phyloP scores from a whole-genome alignment of 768 basidiomycete genomes.

The Nidularia pulvinata region DNA sequence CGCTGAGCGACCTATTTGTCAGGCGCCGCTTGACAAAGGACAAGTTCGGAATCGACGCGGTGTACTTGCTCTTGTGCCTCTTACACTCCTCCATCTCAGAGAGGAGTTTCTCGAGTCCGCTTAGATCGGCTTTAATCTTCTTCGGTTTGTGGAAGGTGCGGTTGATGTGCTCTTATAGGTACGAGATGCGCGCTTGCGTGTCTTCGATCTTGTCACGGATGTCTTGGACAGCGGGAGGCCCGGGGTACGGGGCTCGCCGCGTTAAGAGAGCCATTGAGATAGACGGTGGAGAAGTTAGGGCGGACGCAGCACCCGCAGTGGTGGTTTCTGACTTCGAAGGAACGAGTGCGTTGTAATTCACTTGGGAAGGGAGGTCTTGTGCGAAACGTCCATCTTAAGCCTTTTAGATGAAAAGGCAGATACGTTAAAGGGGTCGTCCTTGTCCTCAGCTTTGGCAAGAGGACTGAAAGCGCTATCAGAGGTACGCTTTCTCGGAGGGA shows the following conservation, averaged over 20 bases:
- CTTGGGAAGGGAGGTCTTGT: background rate
- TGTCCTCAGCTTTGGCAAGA: background rate
- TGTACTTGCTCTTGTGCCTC: background rate
- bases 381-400: conserved; percentile 2
- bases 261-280: background rate
- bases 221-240: background rate
- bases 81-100: background rate
- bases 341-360: background rate
- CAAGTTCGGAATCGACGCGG: background rate
- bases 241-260: background rate
- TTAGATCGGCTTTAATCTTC: background rate
- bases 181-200: background rate
- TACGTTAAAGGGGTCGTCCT: background rate
- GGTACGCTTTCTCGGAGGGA: conserved; percentile 33
- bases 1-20: too few relatives aligned
- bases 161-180: background rate
- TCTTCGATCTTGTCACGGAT: background rate
- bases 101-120: background rate
- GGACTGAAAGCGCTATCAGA: conserved; percentile 20
- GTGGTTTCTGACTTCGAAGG: background rate
- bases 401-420: background rate
- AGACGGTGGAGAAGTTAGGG: too few relatives aligned
- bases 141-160: background rate
- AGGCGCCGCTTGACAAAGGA: background rate
- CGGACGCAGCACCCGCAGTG: too few relatives aligned